A percentile compares a stretch with the other conserved stretches of the same genome.
Evolutionary conservation across 106 monocot species (phyloP).

Genomic region (Amphibolis antarctica): DNA sequence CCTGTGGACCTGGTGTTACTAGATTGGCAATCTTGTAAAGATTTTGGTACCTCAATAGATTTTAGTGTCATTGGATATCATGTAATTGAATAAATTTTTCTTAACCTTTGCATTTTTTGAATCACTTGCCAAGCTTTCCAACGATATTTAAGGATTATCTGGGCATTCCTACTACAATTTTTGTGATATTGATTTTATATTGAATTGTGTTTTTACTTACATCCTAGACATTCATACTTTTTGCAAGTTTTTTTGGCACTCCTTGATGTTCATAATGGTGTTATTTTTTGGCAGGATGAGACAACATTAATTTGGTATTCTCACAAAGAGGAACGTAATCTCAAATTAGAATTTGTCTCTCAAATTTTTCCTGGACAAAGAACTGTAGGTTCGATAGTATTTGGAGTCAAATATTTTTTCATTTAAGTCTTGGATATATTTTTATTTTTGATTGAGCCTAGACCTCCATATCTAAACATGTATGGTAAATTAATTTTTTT

Average conservation of each 20-base stretch:
- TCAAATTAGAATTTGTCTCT: constrained; percentile 14
- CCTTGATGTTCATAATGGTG: too few species aligned
- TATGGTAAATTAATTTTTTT: neutral
- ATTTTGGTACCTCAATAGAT: neutral
- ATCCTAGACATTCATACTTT: too few species aligned
- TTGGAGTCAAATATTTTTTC: neutral
- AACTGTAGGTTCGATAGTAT: constrained; percentile 12
- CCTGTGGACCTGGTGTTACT: too few species aligned
- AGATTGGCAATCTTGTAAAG: too few species aligned
- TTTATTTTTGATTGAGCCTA: neutral
- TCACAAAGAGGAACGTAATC: constrained; percentile 12
- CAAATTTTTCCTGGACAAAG: constrained; percentile 19
- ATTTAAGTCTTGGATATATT: neutral
- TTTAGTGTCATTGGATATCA: neutral
- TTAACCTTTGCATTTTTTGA: too few species aligned
- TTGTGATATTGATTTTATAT: too few species aligned
- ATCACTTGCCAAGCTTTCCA: too few species aligned
- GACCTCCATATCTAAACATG: neutral
- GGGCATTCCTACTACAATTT: too few species aligned
- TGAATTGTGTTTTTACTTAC: too few species aligned
- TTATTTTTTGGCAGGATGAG: constrained; percentile 8
- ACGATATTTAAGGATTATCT: too few species aligned
- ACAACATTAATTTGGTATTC: constrained; percentile 16
- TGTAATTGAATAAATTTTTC: neutral
- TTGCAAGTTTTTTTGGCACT: too few species aligned